A percentile compares a stretch with the other conserved stretches of the same genome.
Conservation (phyloP, 306 rosid genomes). For the Luffa aegyptiaca region DNA sequence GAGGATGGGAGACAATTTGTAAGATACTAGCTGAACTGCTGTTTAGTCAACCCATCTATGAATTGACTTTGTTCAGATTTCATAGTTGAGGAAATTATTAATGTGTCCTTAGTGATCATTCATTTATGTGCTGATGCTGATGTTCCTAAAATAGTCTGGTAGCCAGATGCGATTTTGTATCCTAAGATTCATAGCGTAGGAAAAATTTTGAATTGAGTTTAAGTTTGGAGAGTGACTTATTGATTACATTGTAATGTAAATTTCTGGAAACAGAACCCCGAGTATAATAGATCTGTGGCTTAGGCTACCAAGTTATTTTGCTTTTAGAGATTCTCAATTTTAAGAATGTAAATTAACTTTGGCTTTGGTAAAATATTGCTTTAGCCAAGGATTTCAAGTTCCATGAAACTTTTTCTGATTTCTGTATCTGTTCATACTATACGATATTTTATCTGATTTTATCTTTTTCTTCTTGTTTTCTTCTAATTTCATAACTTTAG, state of each 20-base stretch:
- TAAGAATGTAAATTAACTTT: too few relatives aligned
- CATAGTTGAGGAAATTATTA: background rate
- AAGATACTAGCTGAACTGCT: slow-evolving; percentile 22
- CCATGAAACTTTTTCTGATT: too few relatives aligned
- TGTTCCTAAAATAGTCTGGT: background rate
- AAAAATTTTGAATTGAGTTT: background rate
- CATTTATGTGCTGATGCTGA: background rate
- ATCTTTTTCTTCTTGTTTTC: too few relatives aligned
- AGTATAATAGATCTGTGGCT: background rate
- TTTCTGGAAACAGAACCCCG: background rate
- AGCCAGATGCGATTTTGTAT: background rate
- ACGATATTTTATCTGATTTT: too few relatives aligned
- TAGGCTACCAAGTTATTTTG: too few relatives aligned
- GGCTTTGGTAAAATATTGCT: too few relatives aligned
- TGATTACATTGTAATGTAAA: background rate
- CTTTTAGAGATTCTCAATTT: too few relatives aligned
- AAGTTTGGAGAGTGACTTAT: background rate
- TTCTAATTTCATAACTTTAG: too few relatives aligned
- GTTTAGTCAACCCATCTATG: background rate
- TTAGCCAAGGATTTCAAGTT: too few relatives aligned
- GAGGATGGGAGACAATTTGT: slow-evolving; percentile 13
- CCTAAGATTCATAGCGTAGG: background rate
- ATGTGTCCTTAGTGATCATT: background rate
- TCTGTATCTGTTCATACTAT: too few relatives aligned
- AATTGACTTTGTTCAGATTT: too few relatives aligned